Percentiles rank a stretch among this genome's conserved stretches.
Conservation (phyloP, 2,329 filamentous ascomycete species). For the Aspergillus sp. region DNA sequence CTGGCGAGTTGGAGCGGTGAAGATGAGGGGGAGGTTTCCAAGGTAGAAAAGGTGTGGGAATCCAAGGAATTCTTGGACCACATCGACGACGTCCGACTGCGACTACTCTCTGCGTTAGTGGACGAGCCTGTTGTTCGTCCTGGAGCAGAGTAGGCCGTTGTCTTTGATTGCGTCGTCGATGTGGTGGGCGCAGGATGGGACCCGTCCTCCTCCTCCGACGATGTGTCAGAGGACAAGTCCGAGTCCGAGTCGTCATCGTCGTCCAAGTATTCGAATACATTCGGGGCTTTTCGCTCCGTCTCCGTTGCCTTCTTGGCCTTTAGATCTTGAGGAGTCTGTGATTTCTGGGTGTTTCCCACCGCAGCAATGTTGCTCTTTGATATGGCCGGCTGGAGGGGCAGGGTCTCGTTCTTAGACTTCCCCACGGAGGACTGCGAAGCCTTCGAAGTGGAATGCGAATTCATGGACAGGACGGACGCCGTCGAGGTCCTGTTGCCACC, state of each 20-base stretch:
- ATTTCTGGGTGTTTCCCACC: constrained; percentile 13
- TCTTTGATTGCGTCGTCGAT: constrained; percentile 10
- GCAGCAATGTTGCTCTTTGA: constrained; percentile 14
- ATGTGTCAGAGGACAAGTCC: constrained; percentile 18
- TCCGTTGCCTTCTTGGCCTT: constrained; percentile 18
- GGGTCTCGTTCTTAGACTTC: constrained; percentile 14
- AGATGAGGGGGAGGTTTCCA: constrained; percentile 24
- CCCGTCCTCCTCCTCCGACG: constrained; percentile 11
- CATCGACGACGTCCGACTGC: constrained; percentile 31
- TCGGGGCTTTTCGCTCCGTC: constrained; percentile 23
- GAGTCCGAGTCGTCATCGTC: constrained; percentile 23
- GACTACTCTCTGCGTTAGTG: constrained; percentile 16
- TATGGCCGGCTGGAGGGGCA: constrained; percentile 8
- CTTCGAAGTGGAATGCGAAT: constrained; percentile 18
- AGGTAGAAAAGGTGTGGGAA: constrained; percentile 23
- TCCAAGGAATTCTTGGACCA: constrained; percentile 27
- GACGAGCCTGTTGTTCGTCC: constrained; percentile 7
- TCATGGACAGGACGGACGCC: constrained; percentile 20
- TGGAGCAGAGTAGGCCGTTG: constrained; percentile 3
- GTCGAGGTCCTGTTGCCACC: constrained; percentile 24
- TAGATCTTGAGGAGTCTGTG: constrained; percentile 12
- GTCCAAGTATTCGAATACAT: constrained; percentile 42
- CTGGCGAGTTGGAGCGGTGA: constrained; percentile 26
- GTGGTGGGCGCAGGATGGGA: constrained; percentile 4
- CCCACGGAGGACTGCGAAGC: constrained; percentile 17